phyloP scores from a whole-genome alignment of 2,329 filamentous ascomycete genomes.

The Fusarium acutatum region DNA sequence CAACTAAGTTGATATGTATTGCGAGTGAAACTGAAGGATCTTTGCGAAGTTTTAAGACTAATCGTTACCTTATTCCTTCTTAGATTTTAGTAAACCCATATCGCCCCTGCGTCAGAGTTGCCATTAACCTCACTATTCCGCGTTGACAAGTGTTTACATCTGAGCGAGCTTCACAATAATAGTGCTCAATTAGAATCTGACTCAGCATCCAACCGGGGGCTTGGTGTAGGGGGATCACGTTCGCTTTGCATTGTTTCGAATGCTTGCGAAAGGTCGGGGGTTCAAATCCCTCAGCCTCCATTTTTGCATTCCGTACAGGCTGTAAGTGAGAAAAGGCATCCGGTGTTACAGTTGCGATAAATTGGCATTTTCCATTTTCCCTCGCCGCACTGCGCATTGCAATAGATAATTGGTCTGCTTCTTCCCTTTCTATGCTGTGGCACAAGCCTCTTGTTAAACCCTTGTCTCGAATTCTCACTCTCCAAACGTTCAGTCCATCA shows the following conservation, averaged over 20 bases:
- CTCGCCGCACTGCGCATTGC: background rate
- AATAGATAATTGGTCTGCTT: accelerated
- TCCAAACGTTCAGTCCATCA: accelerated
- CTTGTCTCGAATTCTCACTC: background rate
- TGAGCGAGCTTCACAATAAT: accelerated
- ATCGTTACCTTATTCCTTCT: too few relatives aligned
- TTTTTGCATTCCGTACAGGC: background rate
- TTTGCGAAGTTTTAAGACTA: background rate
- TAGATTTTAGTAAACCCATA: too few relatives aligned
- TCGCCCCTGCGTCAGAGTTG: too few relatives aligned
- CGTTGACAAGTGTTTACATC: accelerated
- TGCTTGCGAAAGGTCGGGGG: constrained; percentile 14
- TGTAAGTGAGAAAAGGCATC: accelerated
- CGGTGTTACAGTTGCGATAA: accelerated
- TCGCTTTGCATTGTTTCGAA: constrained; percentile 13
- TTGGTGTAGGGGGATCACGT: constrained; percentile 17
- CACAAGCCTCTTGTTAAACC: background rate
- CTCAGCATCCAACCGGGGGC: background rate
- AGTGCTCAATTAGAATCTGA: background rate
- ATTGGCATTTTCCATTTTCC: accelerated
- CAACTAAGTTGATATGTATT: accelerated
- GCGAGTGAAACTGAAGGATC: accelerated
- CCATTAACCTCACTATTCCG: accelerated
- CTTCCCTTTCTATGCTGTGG: accelerated
- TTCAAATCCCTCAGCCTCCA: constrained; percentile 18